Evolutionary conservation across 345 rosid species (phyloP).

Genomic region (Aurinia saxatilis): DNA sequence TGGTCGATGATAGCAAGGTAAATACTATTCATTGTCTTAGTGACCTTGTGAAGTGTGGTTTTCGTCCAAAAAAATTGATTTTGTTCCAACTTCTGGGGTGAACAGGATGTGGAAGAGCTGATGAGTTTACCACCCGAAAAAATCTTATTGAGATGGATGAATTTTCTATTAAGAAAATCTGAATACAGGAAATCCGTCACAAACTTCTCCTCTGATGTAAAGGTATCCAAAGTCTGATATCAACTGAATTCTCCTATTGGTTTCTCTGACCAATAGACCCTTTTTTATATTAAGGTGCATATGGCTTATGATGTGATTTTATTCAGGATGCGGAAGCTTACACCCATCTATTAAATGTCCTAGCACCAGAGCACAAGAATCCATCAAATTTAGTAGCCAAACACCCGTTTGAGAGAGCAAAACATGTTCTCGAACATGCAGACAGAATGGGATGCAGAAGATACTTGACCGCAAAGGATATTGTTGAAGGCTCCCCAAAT

Average conservation of each 20-base stretch:
- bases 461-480: slow-evolving; percentile 92
- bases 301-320: slow-evolving; percentile 8
- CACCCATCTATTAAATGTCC: slow-evolving; percentile 80
- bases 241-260: neutral
- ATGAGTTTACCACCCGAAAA: slow-evolving; percentile 99
- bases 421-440: slow-evolving; percentile 87
- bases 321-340: slow-evolving; percentile 98
- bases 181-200: slow-evolving; percentile 69
- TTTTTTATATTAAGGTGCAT: neutral
- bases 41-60: neutral
- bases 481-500: slow-evolving; percentile 94
- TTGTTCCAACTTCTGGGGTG: slow-evolving; percentile 8
- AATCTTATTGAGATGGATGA: slow-evolving; percentile 96
- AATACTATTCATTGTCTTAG: neutral
- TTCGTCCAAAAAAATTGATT: neutral
- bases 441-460: slow-evolving; percentile 97
- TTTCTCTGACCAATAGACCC: neutral
- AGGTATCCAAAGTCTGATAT: slow-evolving; percentile 37
- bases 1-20: slow-evolving; percentile 89
- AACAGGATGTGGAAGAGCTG: slow-evolving; percentile 95
- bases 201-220: slow-evolving; percentile 92
- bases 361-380: slow-evolving; percentile 81
- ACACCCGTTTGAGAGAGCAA: slow-evolving; percentile 65
- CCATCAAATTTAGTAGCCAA: slow-evolving; percentile 49
- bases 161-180: slow-evolving; percentile 80